Base-by-base conservation (phyloP, 2,329 filamentous ascomycete species). In the Ceratocystis harringtonii region DNA sequence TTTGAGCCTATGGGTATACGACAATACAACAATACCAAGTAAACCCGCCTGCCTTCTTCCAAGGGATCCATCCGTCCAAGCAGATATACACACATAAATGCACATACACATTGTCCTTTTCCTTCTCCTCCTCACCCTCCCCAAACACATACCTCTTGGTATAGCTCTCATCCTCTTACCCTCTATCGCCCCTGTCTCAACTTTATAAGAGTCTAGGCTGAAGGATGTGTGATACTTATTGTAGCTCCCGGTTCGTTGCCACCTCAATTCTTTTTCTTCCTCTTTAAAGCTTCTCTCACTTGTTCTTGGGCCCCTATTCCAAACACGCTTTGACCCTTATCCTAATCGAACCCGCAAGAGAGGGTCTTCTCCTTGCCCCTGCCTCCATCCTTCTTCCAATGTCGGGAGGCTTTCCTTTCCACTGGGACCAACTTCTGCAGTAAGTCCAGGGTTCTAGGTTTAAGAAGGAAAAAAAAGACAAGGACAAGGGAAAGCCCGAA, bases 321-420 rank as follows among this genome's bases (percentile, higher is more conserved):
- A 30, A 19, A n/a, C n/a, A 28, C 55, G 55, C 55, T 58, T 58
- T 58, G 55, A 58, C 55, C 5, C 28, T 19, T 58, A 28, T 32
- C 8, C 30, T 32, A 15, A 7, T 58, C 17, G 28, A 25, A 58
- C 55, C 55, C 55, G 55, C 55, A 58, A 58, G 55, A 58, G 19
- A 25, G 28, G 15, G 5, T 10, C 5, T 57, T 6, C 55, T 30
- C 28, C 55, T 52, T 28, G 12, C 55, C 30, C 28, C 55, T 32
- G 30, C 25, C 17, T 36, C 25, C 55, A 58, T 58, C 55, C 55
- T 58, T 58, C 55, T 19, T 3, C 28, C 55, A 32, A 36, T 58
- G 55, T 58, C 55, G 55, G 55, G 55, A 58, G 15, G 55, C 55
- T 58, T 58, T 58, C 55, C 55, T 58, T 58, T 58, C 55, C 55